These are phyloP conservation scores for Phytophthora aleatoria DNA, from an alignment of 352 stramenopile species.

Conservation along the genomic window DNA sequence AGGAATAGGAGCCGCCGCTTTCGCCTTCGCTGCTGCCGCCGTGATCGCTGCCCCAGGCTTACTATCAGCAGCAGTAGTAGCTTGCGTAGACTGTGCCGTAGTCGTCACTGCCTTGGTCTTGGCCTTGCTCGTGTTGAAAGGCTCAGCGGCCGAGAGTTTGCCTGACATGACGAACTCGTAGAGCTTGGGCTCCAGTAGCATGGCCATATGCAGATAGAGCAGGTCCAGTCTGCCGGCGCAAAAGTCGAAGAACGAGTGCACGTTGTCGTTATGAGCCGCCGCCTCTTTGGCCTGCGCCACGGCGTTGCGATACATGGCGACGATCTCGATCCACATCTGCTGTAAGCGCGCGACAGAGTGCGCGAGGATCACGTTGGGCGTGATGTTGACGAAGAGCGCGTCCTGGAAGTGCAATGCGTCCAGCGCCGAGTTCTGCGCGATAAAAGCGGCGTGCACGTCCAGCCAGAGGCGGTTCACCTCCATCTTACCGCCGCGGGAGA, in stretches of 20 bases:
- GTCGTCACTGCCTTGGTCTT: slow-evolving; percentile 2
- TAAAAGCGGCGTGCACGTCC: slow-evolving; percentile 63
- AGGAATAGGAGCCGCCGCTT: background rate
- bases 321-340: slow-evolving; percentile 72
- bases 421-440: slow-evolving; percentile 48
- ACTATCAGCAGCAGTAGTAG: background rate
- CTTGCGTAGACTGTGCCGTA: background rate
- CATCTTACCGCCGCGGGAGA: slow-evolving; percentile 19
- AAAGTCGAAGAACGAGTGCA: slow-evolving; percentile 63
- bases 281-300: slow-evolving; percentile 40
- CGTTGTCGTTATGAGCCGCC: slow-evolving; percentile 23
- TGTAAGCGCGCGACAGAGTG: slow-evolving; percentile 54
- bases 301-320: slow-evolving; percentile 53
- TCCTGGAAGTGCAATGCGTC: slow-evolving; percentile 70
- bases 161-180: slow-evolving; percentile 52
- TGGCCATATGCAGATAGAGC: slow-evolving; percentile 71
- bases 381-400: slow-evolving; percentile 59
- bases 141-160: slow-evolving; percentile 19
- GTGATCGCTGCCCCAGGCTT: slow-evolving; percentile 8
- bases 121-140: slow-evolving; percentile 18
- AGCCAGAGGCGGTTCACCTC: slow-evolving; percentile 59
- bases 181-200: slow-evolving; percentile 58
- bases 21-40: background rate
- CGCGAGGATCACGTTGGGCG: slow-evolving; percentile 46
- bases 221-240: slow-evolving; percentile 63